Percentiles rank a stretch among this genome's conserved stretches.
Evolutionary conservation across 78 protist species (phyloP).

Genomic region (Bigelowiella natans): DNA sequence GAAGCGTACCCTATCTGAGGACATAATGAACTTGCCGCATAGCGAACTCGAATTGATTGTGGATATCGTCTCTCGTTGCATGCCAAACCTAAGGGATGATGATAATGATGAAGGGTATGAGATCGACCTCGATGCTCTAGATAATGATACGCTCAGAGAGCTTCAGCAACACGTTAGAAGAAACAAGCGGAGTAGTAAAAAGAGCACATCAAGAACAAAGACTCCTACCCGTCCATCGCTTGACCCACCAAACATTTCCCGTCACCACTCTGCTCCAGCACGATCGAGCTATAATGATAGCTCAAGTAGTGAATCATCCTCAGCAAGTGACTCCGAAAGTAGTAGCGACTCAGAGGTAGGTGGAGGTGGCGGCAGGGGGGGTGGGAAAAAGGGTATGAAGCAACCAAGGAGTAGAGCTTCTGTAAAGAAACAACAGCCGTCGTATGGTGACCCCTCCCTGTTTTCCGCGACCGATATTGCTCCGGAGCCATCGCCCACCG

Average conservation of each 20-base stretch:
- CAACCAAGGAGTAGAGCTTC: not conserved
- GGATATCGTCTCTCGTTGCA: not conserved
- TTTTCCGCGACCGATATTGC: not conserved
- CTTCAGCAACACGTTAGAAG: not conserved
- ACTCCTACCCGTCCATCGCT: no score
- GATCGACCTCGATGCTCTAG: not conserved
- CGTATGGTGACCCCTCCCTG: not conserved
- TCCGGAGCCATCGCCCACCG: no score
- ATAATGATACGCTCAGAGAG: not conserved
- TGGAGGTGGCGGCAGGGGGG: not conserved
- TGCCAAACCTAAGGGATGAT: not conserved
- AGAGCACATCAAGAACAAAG: no score
- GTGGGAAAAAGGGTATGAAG: not conserved
- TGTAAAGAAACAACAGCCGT: not conserved
- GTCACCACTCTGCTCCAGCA: no score
- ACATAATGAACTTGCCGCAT: not conserved
- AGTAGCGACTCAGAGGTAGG: not conserved
- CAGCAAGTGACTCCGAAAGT: not conserved
- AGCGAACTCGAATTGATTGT: not conserved
- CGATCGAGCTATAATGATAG: no score
- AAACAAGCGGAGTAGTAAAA: not conserved
- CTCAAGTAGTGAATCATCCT: not conserved
- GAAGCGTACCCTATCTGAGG: not conserved
- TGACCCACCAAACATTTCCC: no score
- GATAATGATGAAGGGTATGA: not conserved